Evolutionary conservation across 331 rosid genomes (phyloP), one percentile per base, ranked within the genome.

Genomic region (Arachis monticola): DNA sequence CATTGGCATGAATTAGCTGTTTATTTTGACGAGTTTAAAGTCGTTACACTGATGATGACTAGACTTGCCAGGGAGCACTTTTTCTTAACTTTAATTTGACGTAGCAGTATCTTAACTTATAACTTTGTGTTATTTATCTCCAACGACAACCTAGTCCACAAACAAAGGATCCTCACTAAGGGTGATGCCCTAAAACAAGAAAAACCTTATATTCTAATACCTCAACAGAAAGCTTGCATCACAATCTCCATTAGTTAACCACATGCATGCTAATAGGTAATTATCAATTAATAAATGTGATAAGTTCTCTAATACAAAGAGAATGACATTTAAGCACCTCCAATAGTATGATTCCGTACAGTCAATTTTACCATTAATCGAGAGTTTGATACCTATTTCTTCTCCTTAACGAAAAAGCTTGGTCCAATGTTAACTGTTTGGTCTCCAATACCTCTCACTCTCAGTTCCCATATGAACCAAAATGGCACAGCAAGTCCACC

Each of bases 401-500:
- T 81, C 70, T 58, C 72, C 88, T 87, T 85, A 67, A 85, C 65
- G 89, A 63, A 74, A 81, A 81, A 81, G 80, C 75, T 78, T 83
- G 73, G 67, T 13, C 46, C 52, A 71, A 17, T 38, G 12, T 45
- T 77, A 32, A 3, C 38, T 42, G 83, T 84, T 86, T 70, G 89
- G 85, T 72, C 79, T 46, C 12, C 60, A 10, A 72, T 78, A 61
- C 68, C 81, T 48, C 68, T 76, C 84, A 10, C 74, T 81, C 64
- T 81, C 70, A 63, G 14, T 55, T 53, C 73, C 69, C 61, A 50
- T 74, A 68, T 73, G 56, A 61, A 46, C 51, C 27, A 61, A 61
- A 35, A 35, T 32, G 38, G 38, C 38, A 69, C 69, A 14, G 1
- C 6, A 75, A 74, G 41, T 55, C 60, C 58, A 77, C 70, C 14